Evolutionary conservation across 2,329 filamentous ascomycete genomes (phyloP), one percentile per base, ranked within the genome.

Genomic region (Phyllachora maydis): DNA sequence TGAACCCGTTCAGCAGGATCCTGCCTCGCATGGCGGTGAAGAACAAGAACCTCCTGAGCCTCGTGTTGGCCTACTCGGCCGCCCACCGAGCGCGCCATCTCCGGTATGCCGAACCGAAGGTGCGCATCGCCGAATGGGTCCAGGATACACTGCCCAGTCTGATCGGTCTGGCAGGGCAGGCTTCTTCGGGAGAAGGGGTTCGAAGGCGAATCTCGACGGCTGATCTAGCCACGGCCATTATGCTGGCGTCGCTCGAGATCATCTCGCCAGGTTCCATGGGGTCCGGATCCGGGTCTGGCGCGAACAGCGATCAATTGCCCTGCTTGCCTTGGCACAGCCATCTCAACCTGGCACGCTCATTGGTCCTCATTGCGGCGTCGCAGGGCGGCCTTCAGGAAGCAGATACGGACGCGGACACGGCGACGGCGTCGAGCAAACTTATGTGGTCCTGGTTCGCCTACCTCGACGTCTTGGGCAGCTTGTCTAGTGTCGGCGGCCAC

Each of bases 381-480:
- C 43, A 52, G 4, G 44, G 45, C 12, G 49, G 46, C 8, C 35
- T 53, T 8, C 14, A 59, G 46, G 37, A 59, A 37, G n/a, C n/a
- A n/a, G n/a, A n/a, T n/a, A n/a, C n/a, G n/a, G n/a, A n/a, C n/a
- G n/a, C n/a, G n/a, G 57, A 70, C 37, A 54, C 65, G 37, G 56
- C 77, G 26, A 59, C 70, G 25, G 72, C 73, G 25, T n/a, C n/a
- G n/a, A n/a, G n/a, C n/a, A n/a, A n/a, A n/a, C 88, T 90, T 38
- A 57, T 88, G 7, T 71, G 66, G 33, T 67, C 75, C 28, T 90
- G 79, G 79, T 74, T 88, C 32, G 74, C 73, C 2, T 88, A 88
- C 44, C 59, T 90, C 11, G 78, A 88, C 38, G 68, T 88, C 2
- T 52, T 88, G 26, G 79, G 77, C 13, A 70, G 66, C 19, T 52